Evolutionary conservation across 164 flowering plant genomes (phyloP), one percentile per base, ranked within the genome.

Genomic region (Liriodendron chinense): DNA sequence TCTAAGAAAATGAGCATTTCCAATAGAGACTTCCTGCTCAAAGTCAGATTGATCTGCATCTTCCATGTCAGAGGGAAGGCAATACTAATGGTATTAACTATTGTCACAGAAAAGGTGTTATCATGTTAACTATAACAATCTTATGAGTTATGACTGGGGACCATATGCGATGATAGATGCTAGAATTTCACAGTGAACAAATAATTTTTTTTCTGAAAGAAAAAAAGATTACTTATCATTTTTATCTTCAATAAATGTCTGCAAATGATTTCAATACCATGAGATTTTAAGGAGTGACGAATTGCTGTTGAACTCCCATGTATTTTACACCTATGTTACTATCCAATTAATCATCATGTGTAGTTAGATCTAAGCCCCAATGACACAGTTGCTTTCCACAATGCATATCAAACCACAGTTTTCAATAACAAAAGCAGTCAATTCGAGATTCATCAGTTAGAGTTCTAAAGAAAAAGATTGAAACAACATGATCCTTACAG

Each of bases 401-500:
- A 22, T 61, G 64, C 20, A 61, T 6, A 61, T 61, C 10, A 61
- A 61, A 13, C 22, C 64, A 64, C 24, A 64, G 24, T 64, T 24
- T 13, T 23, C 26, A 21, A 1, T n/a, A 21, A 64, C 22, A 64
- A 64, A 64, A 4, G 24, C 2, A 24, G 10, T 24, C 22, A 64
- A 22, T 22, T 23, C 22, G 7, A 26, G 20, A 64, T 26, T 26
- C 69, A 66, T 25, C 13, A 66, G 20, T 34, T 3, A 9, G 14
- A 16, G 20, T 66, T 66, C 9, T 3, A 66, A 18, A 9, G 20
- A 67, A 20, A 18, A n/a, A 68, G 67, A 53, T 69, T 18, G 56
- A 34, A 34, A 53, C 18, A 2, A 48, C 13, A 34, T 47, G 26
- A 65, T 70, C 21, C 99, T 91, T 87, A 96, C 99, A 79, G 95